Base-by-base conservation (phyloP, 768 basidiomycete genomes). In the Crepidotus variabilis region DNA sequence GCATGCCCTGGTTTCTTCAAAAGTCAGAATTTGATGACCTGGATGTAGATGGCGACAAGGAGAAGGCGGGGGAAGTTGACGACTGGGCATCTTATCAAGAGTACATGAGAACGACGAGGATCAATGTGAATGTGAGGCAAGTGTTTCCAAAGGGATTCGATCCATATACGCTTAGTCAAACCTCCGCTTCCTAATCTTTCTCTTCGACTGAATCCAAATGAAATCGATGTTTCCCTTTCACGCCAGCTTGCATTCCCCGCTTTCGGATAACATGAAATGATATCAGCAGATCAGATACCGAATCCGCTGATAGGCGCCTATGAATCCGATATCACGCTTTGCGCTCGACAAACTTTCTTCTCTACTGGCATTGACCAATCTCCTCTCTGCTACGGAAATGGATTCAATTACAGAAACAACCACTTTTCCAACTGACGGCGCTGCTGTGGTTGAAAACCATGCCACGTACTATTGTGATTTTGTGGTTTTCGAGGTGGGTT, bases 111-210 rank as follows among this genome's bases (percentile, higher is more conserved):
- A 79, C 79, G 2, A 80, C 87, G 1, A 78, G 96, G 56, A 89
- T 98, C 65, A 98, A 98, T 66, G 77, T 98, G 55, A 98, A 98
- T 63, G 92, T 93, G 7, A 77, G 96, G 53, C 94, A 97, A 67
- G 90, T 92, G 6, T 91, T 92, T 66, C 88, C 89, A 1, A 87
- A 81, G 64, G 86, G 81, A 2, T 91, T 90, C 58, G 64, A 74
- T 36, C 75, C 75, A 33, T 60, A 45, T 45, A 43, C 52, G 28
- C 36, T 34, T 16, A 51, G 14, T 43, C 39, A 5, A 43, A 43
- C 16, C 16, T 36, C 35, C 16, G 35, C 35, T 8, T 36, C 8
- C 9, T 36, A 16, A 36, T 36, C 35, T 36, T 36, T 36, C 35
- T 8, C 35, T 8, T 8, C 35, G 35, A 36, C 16, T 8, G 35